Conservation (phyloP, 192 early-diverging fungal genomes). For the Lunasporangiospora selenospora region DNA sequence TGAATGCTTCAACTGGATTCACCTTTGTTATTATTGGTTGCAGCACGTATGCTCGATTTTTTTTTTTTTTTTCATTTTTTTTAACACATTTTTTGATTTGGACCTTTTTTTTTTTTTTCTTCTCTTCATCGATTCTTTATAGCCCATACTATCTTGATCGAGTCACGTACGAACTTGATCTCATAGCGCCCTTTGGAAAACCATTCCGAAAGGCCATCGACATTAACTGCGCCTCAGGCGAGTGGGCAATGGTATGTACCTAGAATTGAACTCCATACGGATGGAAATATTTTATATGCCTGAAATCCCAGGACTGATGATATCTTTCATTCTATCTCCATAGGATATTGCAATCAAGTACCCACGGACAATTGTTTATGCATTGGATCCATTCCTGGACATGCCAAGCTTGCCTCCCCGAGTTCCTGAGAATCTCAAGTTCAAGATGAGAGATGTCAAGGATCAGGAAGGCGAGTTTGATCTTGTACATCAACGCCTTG, state of each 20-base stretch:
- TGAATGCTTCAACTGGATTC: too few species aligned
- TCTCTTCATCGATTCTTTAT: neutral
- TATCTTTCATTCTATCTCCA: neutral
- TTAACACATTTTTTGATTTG: neutral
- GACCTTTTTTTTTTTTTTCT: neutral
- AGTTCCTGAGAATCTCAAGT: conserved; percentile 44
- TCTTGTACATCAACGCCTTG: conserved; percentile 39
- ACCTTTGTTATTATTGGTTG: neutral
- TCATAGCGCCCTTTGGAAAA: conserved; percentile 33
- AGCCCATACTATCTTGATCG: conserved; percentile 34
- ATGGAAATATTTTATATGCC: too few species aligned
- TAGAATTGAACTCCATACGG: too few species aligned
- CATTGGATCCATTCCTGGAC: conserved; percentile 26
- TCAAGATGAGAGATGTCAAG: conserved; percentile 33
- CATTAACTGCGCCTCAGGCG: conserved; percentile 30
- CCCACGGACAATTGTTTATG: conserved; percentile 40
- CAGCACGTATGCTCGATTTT: too few species aligned
- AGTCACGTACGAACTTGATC: conserved; percentile 33
- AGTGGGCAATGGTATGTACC: conserved; percentile 34
- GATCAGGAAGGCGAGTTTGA: conserved; percentile 47
- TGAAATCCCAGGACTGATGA: too few species aligned
- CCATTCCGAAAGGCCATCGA: conserved; percentile 43
- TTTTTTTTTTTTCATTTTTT: neutral
- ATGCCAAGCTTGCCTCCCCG: conserved; percentile 15
- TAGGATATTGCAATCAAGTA: conserved; percentile 37